Evolutionary conservation across 2,329 filamentous ascomycete species (phyloP).

Genomic region (Akanthomyces dipterigenus): DNA sequence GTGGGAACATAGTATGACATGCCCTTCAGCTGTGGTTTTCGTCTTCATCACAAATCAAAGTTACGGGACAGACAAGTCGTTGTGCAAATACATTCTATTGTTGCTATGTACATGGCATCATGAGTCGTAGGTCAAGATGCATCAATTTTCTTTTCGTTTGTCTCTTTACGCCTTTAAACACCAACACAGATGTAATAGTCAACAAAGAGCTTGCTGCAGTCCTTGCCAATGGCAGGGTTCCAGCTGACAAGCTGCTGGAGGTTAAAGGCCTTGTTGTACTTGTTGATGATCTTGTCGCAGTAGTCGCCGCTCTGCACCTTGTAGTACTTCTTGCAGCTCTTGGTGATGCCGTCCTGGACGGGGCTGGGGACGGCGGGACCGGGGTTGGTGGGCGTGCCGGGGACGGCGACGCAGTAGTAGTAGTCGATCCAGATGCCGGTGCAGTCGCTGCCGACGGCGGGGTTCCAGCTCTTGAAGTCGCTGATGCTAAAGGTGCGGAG

Average conservation of each 20-base stretch:
- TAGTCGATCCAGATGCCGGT: constrained; percentile 9
- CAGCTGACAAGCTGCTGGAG: constrained; percentile 7
- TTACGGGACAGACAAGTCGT: not conserved
- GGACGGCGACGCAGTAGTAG: constrained; percentile 12
- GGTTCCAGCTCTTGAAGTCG: constrained; percentile 12
- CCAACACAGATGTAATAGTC: constrained; percentile 12
- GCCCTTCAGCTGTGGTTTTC: no score
- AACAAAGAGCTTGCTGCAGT: constrained; percentile 10
- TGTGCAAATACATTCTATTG: not conserved
- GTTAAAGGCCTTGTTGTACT: constrained; percentile 11
- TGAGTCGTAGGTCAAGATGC: not conserved
- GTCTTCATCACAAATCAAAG: no score
- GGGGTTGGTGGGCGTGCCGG: constrained; percentile 10
- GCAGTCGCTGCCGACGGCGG: constrained; percentile 10
- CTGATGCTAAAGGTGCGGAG: constrained; percentile 21
- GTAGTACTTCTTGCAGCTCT: constrained; percentile 13
- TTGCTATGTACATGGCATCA: constrained; percentile 4
- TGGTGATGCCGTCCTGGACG: constrained; percentile 5
- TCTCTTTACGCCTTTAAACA: not conserved
- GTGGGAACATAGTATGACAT: not conserved
- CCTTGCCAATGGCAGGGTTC: constrained; percentile 9
- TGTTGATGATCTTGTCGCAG: constrained; percentile 13
- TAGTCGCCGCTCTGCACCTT: constrained; percentile 14
- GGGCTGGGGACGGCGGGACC: constrained; percentile 1
- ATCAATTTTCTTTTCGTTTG: not conserved